Percentiles rank a stretch among this genome's conserved stretches.
phyloP scores from a whole-genome alignment of 2,329 filamentous ascomycete species.

The Penicillium brasilianum region DNA sequence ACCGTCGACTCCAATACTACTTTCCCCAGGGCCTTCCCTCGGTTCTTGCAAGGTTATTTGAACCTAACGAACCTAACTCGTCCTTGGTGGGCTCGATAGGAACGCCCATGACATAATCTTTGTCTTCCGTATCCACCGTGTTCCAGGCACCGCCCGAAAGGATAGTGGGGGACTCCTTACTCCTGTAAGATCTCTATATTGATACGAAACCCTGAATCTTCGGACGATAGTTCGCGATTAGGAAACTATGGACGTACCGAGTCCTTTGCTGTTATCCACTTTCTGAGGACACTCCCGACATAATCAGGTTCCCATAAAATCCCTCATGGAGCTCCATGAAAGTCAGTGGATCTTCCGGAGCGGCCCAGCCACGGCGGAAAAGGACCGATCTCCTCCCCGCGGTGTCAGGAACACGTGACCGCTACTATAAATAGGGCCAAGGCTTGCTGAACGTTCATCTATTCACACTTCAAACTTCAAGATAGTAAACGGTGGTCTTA shows the following conservation, averaged over 20 bases:
- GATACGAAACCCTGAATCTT: neutral
- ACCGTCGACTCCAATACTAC: neutral
- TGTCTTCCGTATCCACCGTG: neutral
- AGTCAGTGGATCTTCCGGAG: neutral
- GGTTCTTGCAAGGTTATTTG: slow-evolving; percentile 3
- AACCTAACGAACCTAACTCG: neutral
- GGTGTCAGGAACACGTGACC: neutral
- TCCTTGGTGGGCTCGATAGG: neutral
- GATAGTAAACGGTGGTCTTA: no score
- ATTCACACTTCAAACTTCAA: no score
- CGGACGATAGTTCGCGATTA: neutral
- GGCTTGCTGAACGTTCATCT: neutral
- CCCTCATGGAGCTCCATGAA: neutral
- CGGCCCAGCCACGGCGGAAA: neutral
- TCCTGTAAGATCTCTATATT: neutral
- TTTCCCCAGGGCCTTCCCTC: slow-evolving; percentile 2
- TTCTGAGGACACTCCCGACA: neutral
- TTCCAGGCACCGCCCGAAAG: slow-evolving; percentile 7
- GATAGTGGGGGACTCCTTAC: neutral
- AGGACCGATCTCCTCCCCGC: neutral
- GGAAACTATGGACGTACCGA: no score
- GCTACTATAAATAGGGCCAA: neutral
- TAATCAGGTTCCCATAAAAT: neutral
- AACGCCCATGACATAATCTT: slow-evolving; percentile 11
- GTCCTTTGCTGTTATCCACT: neutral